These are phyloP conservation scores for Ramaria sp. DNA, from an alignment of 768 basidiomycete genomes.

Conservation along the genomic window DNA sequence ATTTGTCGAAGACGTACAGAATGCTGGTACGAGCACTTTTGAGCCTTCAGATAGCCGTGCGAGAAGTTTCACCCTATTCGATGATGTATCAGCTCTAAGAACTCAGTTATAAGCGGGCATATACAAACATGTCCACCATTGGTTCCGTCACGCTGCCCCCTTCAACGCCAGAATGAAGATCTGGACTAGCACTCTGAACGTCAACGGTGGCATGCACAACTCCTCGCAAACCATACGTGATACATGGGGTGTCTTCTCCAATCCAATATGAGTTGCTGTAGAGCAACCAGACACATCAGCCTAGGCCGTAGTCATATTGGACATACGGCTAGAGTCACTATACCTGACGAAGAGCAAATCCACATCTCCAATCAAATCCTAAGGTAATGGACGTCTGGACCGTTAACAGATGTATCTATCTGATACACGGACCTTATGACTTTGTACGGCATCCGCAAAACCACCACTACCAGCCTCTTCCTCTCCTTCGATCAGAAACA, in stretches of 20 bases:
- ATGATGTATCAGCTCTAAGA: not conserved
- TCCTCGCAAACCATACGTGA: constrained; percentile 91
- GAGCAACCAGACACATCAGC: not conserved
- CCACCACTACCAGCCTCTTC: constrained; percentile 92
- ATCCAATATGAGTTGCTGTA: constrained; percentile 94
- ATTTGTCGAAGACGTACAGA: constrained; percentile 50
- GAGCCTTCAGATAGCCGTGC: constrained; percentile 52
- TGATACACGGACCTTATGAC: constrained; percentile 49
- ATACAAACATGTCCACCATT: constrained; percentile 75
- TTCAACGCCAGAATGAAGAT: constrained; percentile 89
- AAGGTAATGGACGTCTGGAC: not conserved
- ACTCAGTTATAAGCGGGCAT: not conserved
- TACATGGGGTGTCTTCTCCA: constrained; percentile 81
- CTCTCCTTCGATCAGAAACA: constrained; percentile 91
- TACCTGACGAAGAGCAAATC: constrained; percentile 87
- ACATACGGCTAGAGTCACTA: not conserved
- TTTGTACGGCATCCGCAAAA: constrained; percentile 65
- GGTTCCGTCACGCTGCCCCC: constrained; percentile 85
- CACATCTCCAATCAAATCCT: constrained; percentile 77
- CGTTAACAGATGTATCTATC: not conserved
- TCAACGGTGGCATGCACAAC: constrained; percentile 82
- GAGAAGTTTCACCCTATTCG: constrained; percentile 62
- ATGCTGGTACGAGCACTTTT: constrained; percentile 61
- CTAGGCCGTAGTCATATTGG: not conserved
- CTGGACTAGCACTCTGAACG: constrained; percentile 61